Evolutionary conservation across 2,329 filamentous ascomycete species (phyloP).

Genomic region (Trichophyton schoenleinii): DNA sequence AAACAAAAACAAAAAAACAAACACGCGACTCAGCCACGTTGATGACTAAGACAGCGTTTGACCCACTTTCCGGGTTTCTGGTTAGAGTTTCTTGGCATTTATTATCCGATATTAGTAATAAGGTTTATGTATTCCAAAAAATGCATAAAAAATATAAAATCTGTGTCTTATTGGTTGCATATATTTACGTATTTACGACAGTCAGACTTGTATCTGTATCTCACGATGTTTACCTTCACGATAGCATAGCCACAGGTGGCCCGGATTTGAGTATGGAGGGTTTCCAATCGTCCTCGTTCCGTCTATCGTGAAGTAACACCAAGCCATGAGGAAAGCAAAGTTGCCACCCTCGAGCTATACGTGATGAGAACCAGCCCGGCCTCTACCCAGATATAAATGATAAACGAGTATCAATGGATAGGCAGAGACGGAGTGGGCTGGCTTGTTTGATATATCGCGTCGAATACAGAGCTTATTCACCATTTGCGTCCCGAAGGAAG

Average conservation of each 20-base stretch:
- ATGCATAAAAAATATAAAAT: neutral
- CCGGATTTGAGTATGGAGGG: neutral
- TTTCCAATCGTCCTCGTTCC: neutral
- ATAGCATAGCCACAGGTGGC: neutral
- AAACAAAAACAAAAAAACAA: too few species aligned
- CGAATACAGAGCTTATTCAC: conserved; percentile 40
- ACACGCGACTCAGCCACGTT: neutral
- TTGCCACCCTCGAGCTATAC: neutral
- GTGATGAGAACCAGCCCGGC: neutral
- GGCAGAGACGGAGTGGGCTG: neutral
- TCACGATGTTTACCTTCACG: neutral
- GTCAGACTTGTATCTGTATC: neutral
- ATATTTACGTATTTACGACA: too few species aligned
- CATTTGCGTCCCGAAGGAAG: conserved; percentile 9
- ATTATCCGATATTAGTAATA: neutral
- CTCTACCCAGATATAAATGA: neutral
- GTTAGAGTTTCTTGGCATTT: neutral
- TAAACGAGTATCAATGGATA: neutral
- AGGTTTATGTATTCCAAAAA: neutral
- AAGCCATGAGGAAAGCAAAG: neutral
- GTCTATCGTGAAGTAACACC: neutral
- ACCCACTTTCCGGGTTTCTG: neutral
- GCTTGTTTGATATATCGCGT: conserved; percentile 35
- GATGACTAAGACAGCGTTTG: neutral
- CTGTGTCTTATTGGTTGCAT: neutral